These are phyloP conservation scores for Ogataea pignaliae DNA, from an alignment of 805 yeast genomes.

Conservation along the genomic window DNA sequence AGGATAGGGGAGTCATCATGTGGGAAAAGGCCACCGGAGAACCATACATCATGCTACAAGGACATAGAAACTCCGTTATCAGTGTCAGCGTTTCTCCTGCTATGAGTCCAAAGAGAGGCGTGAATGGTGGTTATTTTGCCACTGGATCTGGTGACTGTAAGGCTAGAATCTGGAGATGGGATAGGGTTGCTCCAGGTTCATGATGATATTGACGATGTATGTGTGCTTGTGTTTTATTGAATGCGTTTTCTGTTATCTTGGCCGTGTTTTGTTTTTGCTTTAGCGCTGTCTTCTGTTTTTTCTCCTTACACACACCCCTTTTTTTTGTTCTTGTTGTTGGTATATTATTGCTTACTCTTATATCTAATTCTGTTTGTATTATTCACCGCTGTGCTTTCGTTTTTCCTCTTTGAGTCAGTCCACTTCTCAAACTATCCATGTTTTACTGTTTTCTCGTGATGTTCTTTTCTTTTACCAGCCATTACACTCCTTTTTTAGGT, in stretches of 20 bases:
- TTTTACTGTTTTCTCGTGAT: not conserved
- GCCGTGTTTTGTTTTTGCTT: not conserved
- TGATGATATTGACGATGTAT: not conserved
- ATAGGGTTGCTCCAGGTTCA: conserved; percentile 29
- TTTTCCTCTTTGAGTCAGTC: not conserved
- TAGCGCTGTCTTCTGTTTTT: not conserved
- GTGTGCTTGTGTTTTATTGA: conserved; percentile 3
- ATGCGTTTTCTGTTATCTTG: too few relatives aligned
- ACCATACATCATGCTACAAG: conserved; percentile 92
- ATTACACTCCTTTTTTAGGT: not conserved
- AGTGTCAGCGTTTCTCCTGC: conserved; percentile 88
- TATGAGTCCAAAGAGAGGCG: conserved; percentile 45
- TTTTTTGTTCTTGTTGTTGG: not conserved
- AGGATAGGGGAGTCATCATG: conserved; percentile 94
- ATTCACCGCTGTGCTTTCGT: not conserved
- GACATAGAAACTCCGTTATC: conserved; percentile 93
- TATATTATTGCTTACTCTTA: not conserved
- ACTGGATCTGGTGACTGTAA: conserved; percentile 97
- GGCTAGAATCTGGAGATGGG: conserved; percentile 95
- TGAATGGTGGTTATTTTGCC: conserved; percentile 82
- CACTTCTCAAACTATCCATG: not conserved
- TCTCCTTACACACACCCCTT: not conserved
- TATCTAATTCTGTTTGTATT: not conserved
- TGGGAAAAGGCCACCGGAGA: conserved; percentile 94
- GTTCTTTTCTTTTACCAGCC: not conserved